These are phyloP conservation scores for Epichloe coenophiala DNA, from an alignment of 2,329 filamentous ascomycete species.

Conservation along the genomic window DNA sequence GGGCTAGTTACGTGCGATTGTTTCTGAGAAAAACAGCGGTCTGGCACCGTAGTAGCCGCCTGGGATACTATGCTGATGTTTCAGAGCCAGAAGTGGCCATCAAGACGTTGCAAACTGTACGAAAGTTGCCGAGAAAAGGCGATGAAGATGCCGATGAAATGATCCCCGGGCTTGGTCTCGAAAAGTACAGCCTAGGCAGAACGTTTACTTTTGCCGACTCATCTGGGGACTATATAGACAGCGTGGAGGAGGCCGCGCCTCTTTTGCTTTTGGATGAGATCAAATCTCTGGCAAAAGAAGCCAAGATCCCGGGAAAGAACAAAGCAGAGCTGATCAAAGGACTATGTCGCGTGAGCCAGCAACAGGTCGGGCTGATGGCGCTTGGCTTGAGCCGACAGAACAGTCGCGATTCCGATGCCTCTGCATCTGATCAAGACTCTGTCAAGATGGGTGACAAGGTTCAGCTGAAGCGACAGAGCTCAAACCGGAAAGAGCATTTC, in stretches of 20 bases:
- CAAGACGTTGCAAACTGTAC: conserved; percentile 43
- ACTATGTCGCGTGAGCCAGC: conserved; percentile 59
- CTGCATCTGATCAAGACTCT: conserved; percentile 26
- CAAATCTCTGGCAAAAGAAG: conserved; percentile 71
- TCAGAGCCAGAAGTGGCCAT: conserved; percentile 57
- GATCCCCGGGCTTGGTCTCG: conserved; percentile 21
- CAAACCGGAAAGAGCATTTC: conserved; percentile 62
- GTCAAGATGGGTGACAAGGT: conserved; percentile 7
- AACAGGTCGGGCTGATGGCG: conserved; percentile 63
- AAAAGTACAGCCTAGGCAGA: conserved; percentile 33
- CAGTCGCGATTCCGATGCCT: conserved; percentile 40
- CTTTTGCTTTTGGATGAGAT: conserved; percentile 80
- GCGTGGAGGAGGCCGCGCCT: conserved; percentile 70
- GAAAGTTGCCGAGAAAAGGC: conserved; percentile 35
- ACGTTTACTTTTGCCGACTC: conserved; percentile 69
- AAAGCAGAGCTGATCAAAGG: conserved; percentile 67
- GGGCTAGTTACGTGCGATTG: conserved; percentile 66
- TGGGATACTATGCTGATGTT: conserved; percentile 76
- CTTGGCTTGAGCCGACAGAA: conserved; percentile 52
- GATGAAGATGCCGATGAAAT: conserved; percentile 7
- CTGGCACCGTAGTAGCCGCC: conserved; percentile 71
- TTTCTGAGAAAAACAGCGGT: conserved; percentile 84
- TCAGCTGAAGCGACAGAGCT: conserved; percentile 19
- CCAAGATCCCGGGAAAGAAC: conserved; percentile 74
- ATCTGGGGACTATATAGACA: conserved; percentile 59